Evolutionary conservation across 192 early-diverging fungal genomes (phyloP), one percentile per base, ranked within the genome.

Genomic region (Spizellomyces sp.): DNA sequence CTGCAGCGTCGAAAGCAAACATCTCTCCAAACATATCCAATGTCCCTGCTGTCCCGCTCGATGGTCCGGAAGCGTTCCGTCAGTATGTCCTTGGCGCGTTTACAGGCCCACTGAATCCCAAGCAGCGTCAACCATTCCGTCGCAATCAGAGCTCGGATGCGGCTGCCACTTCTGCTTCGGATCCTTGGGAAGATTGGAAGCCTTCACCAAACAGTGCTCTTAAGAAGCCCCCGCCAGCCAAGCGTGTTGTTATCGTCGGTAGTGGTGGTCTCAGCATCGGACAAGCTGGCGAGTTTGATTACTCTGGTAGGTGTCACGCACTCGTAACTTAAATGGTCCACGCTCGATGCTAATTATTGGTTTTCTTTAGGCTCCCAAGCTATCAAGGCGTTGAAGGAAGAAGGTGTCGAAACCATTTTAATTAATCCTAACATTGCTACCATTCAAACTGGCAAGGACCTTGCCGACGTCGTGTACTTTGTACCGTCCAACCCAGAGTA

Each of bases 361-460:
- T 36, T 36, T 36, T 36, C 27, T 36, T 2, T 36, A 36, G 95
- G 93, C 14, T 95, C 93, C 8, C 92, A 98, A 85, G 96, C 96
- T 21, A 98, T 98, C 85, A 98, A 98, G 80, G 96, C 96, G 17
- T 81, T 98, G 65, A 88, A 90, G 67, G 95, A 99, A 77, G 92
- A 93, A 44, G 87, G 87, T 19, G 89, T 99, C 64, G 75, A 97
- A 71, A 99, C 97, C 4, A 90, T 99, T 44, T 82, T 99, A n/a
- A 90, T 98, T 67, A 99, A 99, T 81, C 97, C 97, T 61, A 99
- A 99, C 81, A 99, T 99, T 78, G 97, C 97, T 45, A 99, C 97
- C 5, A 93, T 98, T 57, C 97, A 99, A 86, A 99, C 97, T 44
- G 92, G 90, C 41, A 88, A 94, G 73, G 91, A 89, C 55, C 85